Conservation (phyloP, 352 stramenopile genomes). For the Aphanomyces astaci region DNA sequence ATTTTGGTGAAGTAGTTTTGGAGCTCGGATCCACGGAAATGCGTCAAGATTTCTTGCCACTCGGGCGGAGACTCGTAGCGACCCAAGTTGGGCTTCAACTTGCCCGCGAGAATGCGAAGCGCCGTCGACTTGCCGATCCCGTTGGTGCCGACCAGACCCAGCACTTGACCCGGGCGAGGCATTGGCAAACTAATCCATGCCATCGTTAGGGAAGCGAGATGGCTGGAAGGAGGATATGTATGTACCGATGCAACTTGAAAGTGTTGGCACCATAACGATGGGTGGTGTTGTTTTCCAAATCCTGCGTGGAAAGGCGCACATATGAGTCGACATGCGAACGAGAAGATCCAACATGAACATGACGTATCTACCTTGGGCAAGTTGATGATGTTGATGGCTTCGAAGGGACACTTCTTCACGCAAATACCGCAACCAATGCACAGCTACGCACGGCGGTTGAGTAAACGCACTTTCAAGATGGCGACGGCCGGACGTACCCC, state of each 20-base stretch:
- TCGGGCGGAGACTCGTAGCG: slow-evolving; percentile 94
- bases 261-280: slow-evolving; percentile 99
- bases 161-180: slow-evolving; percentile 95
- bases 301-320: slow-evolving; percentile 24
- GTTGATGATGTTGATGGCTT: slow-evolving; percentile 99
- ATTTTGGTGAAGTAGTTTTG: slow-evolving; percentile 99
- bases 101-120: slow-evolving; percentile 98
- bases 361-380: slow-evolving; percentile 83
- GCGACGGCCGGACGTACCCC: slow-evolving; percentile 26
- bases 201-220: neutral
- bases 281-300: slow-evolving; percentile 98
- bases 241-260: slow-evolving; percentile 97
- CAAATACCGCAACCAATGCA: slow-evolving; percentile 99
- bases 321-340: neutral
- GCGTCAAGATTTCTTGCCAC: slow-evolving; percentile 98
- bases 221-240: neutral
- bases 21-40: slow-evolving; percentile 96
- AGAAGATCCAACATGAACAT: too few relatives aligned
- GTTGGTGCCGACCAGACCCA: slow-evolving; percentile 99
- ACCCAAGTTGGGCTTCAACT: slow-evolving; percentile 99
- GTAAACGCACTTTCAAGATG: neutral
- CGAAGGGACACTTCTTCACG: slow-evolving; percentile 99
- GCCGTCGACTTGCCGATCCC: slow-evolving; percentile 99
- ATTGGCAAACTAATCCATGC: slow-evolving; percentile 88
- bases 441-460: slow-evolving; percentile 52